Base-by-base conservation (phyloP, 2,329 filamentous ascomycete species). In the Fusarium incarnatum region DNA sequence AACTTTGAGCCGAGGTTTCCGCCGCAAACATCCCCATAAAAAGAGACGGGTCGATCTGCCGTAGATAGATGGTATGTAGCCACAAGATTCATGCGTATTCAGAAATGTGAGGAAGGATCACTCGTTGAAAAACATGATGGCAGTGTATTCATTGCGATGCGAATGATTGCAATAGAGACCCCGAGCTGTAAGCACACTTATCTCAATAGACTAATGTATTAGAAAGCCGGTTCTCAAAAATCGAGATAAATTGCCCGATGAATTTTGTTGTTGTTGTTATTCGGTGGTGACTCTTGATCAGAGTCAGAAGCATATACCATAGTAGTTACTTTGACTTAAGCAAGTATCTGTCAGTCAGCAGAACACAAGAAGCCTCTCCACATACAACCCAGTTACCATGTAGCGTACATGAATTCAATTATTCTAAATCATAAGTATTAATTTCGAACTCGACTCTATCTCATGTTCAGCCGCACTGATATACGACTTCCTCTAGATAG, bases 1-100 rank as follows among this genome's bases (percentile, higher is more conserved):
- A 53, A 48, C 37, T 30, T 56, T 44, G 25, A 52, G 45, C 59
- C 44, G 49, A 56, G 44, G 42, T 58, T 47, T 45, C 42, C 20
- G 41, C 41, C 44, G 46, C 28, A 46, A 48, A 56, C 15, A 57
- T 27, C 34, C 20, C 50, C 34, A 28, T 45, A 49, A 23, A 45
- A 53, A 53, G 18, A 28, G 34, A 66, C 40, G 37, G n/a, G 40
- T 27, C 30, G 41, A 22, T 42, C 28, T 56, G 23, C 46, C 34
- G 20, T 27, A 41, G 47, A 34, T 27, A 20, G 25, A 37, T n/a
- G 6, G 5, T 30, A 25, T 32, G 32, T 40, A 53, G 25, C 37
- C 13, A 32, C 18, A 25, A 46, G n/a, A 55, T 58, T 20, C 55
- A 23, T 53, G 18, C 37, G 20, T 27, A 46, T 47, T n/a, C 13